Evolutionary conservation across 495 filamentous ascomycete genomes (phyloP).

Genomic region (Bathelium albidoporum): DNA sequence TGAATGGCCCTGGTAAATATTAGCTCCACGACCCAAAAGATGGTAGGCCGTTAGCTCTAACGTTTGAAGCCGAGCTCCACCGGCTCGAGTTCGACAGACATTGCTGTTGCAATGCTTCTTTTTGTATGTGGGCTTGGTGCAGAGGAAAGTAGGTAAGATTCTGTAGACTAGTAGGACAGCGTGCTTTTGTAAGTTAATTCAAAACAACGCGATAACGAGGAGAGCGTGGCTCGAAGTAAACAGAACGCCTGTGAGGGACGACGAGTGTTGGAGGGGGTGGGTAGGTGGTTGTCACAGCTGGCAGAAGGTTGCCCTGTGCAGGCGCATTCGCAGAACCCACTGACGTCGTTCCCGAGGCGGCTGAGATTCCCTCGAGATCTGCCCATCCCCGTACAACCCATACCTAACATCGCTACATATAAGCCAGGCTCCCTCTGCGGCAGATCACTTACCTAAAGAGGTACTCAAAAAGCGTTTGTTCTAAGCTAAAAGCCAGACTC

Average conservation of each 20-base stretch:
- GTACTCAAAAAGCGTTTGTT: no score
- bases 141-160: not conserved
- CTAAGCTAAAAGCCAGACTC: no score
- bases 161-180: not conserved
- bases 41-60: conserved; percentile 38
- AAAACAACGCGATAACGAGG: not conserved
- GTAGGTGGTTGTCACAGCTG: not conserved
- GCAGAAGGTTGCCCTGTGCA: not conserved
- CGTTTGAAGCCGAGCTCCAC: conserved; percentile 86
- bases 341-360: not conserved
- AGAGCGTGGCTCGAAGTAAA: not conserved
- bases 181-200: not conserved
- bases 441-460: no score
- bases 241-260: not conserved
- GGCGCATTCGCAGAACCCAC: not conserved
- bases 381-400: conserved; percentile 1
- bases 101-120: conserved; percentile 28
- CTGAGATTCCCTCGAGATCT: not conserved
- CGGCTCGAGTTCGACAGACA: conserved; percentile 92
- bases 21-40: conserved; percentile 5
- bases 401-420: not conserved
- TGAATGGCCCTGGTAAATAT: conserved; percentile 67
- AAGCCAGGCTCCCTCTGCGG: not conserved
- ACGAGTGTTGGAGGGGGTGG: not conserved
- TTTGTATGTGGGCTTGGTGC: not conserved